phyloP scores from a whole-genome alignment of 2,329 filamentous ascomycete species.

The Arthroderma uncinatum region DNA sequence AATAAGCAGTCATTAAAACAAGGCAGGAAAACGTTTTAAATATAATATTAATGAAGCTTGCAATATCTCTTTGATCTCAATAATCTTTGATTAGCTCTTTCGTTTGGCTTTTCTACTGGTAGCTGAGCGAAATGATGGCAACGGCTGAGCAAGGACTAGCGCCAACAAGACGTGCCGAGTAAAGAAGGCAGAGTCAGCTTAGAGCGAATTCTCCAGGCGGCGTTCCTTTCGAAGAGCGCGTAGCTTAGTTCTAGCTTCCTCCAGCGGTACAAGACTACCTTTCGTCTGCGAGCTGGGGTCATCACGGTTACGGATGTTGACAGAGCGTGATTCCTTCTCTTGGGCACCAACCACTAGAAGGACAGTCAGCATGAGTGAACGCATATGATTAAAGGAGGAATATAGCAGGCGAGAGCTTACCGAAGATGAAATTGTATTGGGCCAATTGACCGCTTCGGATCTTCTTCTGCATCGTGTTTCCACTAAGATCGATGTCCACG shows the following conservation, averaged over 20 bases:
- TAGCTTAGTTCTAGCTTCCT: conserved; percentile 48
- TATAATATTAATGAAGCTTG: too few species aligned
- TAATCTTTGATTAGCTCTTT: too few species aligned
- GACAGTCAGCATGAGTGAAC: background rate
- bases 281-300: conserved; percentile 51
- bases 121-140: too few species aligned
- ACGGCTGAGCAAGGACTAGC: too few species aligned
- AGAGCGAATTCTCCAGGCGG: conserved; percentile 33
- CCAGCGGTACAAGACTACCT: conserved; percentile 50
- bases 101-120: too few species aligned
- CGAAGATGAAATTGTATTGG: conserved; percentile 43
- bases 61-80: too few species aligned
- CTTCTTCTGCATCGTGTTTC: conserved; percentile 43
- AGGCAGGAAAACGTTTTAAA: too few species aligned
- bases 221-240: conserved; percentile 36
- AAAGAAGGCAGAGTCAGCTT: conserved; percentile 7
- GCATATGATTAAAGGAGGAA: background rate
- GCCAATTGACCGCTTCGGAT: conserved; percentile 39
- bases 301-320: conserved; percentile 56
- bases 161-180: too few species aligned
- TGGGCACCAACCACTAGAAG: conserved; percentile 48
- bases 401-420: conserved; percentile 22
- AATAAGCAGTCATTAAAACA: too few species aligned
- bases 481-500: conserved; percentile 39
- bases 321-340: conserved; percentile 47